phyloP scores from a whole-genome alignment of 2,329 filamentous ascomycete genomes.

The Aphanocladium album region DNA sequence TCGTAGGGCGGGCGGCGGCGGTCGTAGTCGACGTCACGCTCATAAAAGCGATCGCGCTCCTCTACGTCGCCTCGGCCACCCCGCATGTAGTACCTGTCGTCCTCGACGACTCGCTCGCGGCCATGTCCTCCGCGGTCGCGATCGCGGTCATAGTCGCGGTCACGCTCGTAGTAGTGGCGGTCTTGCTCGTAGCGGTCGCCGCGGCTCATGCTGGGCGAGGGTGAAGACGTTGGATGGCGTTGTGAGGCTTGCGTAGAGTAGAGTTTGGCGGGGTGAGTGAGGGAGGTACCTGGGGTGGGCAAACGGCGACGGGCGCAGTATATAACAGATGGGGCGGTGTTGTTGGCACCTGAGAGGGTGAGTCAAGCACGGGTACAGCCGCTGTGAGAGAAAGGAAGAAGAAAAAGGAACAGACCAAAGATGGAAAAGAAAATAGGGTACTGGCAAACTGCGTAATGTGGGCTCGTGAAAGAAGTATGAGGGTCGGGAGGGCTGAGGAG shows the following conservation, averaged over 20 bases:
- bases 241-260: not conserved
- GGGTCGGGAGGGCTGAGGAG: not conserved
- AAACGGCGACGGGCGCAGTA: not conserved
- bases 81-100: slow-evolving; percentile 43
- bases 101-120: slow-evolving; percentile 43
- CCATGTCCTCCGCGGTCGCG: slow-evolving; percentile 30
- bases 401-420: not conserved
- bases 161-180: slow-evolving; percentile 10
- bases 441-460: not conserved
- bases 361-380: not conserved
- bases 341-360: not conserved
- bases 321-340: not conserved
- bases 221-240: not conserved
- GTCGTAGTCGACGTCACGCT: slow-evolving; percentile 34
- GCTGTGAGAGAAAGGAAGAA: not conserved
- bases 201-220: slow-evolving; percentile 10
- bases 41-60: slow-evolving; percentile 39
- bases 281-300: not conserved
- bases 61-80: slow-evolving; percentile 38
- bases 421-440: not conserved
- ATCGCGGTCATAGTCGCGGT: slow-evolving; percentile 35
- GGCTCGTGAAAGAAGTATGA: not conserved
- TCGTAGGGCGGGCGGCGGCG: slow-evolving; percentile 51
- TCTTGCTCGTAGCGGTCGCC: slow-evolving; percentile 14
- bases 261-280: not conserved